Conservation (phyloP, 2,329 filamentous ascomycete genomes). For the Neobulgaria alba region DNA sequence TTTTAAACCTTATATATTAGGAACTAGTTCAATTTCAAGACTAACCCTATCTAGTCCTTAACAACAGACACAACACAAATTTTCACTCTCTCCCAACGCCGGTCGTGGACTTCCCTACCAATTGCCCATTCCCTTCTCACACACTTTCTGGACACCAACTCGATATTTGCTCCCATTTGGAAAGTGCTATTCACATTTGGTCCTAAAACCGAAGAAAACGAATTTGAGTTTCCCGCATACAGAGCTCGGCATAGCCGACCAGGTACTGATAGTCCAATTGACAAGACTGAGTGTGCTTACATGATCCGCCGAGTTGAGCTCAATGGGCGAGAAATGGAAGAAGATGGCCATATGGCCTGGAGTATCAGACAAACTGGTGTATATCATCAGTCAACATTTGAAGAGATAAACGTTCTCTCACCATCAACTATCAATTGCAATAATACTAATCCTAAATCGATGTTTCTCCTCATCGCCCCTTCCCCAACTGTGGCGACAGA, state of each 20-base stretch:
- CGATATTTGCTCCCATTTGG: constrained; percentile 14
- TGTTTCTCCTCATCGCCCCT: constrained; percentile 12
- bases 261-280: background rate
- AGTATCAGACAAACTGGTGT: constrained; percentile 32
- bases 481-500: constrained; percentile 6
- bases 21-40: too few species aligned
- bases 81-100: constrained; percentile 11
- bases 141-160: constrained; percentile 8
- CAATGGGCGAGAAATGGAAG: constrained; percentile 4
- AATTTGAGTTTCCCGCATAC: constrained; percentile 18
- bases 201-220: constrained; percentile 14
- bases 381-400: constrained; percentile 23
- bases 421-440: background rate
- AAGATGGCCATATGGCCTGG: constrained; percentile 23
- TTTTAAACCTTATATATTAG: too few species aligned
- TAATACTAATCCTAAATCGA: constrained; percentile 1
- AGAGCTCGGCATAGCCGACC: background rate
- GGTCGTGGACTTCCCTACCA: constrained; percentile 14
- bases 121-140: constrained; percentile 10
- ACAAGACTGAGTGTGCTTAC: constrained; percentile 11
- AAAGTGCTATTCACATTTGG: constrained; percentile 18
- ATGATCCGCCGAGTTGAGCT: constrained; percentile 16
- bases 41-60: background rate
- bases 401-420: too few species aligned
- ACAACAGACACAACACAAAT: constrained; percentile 7